Evolutionary conservation across 441 rosid species (phyloP).

Genomic region (Erodium texanum): DNA sequence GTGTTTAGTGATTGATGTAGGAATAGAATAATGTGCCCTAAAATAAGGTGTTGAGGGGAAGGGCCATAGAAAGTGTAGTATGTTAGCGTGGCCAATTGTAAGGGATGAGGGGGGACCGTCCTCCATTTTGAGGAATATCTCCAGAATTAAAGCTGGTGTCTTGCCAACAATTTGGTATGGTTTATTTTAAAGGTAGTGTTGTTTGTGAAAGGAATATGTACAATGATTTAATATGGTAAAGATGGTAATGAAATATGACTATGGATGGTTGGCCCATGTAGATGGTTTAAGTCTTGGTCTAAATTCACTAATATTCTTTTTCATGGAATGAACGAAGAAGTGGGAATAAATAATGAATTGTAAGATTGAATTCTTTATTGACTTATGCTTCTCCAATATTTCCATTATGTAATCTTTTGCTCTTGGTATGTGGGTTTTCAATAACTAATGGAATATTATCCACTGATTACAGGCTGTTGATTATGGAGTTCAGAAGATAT

Average conservation of each 20-base stretch:
- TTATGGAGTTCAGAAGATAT: constrained; percentile 80
- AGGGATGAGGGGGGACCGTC: neutral
- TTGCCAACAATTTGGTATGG: neutral
- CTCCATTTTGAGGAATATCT: neutral
- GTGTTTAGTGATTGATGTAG: neutral
- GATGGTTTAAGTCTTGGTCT: neutral
- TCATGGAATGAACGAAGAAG: too few relatives aligned
- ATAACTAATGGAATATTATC: neutral
- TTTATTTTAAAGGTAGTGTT: neutral
- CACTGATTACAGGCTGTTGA: constrained; percentile 71
- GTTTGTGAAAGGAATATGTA: neutral
- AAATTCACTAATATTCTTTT: neutral
- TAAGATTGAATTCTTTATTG: neutral
- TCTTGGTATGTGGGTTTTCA: neutral
- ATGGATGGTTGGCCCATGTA: neutral
- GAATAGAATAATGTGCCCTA: neutral
- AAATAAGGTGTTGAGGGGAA: neutral
- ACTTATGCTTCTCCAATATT: neutral
- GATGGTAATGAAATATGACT: neutral
- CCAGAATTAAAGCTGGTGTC: neutral
- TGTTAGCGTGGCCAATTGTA: neutral
- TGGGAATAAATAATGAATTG: too few relatives aligned
- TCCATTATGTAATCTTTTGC: neutral
- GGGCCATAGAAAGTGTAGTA: neutral
- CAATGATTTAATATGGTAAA: neutral